Evolutionary conservation across 305 asterid species (phyloP), one percentile per base, ranked within the genome.

Genomic region (Fraxinus latifolia): DNA sequence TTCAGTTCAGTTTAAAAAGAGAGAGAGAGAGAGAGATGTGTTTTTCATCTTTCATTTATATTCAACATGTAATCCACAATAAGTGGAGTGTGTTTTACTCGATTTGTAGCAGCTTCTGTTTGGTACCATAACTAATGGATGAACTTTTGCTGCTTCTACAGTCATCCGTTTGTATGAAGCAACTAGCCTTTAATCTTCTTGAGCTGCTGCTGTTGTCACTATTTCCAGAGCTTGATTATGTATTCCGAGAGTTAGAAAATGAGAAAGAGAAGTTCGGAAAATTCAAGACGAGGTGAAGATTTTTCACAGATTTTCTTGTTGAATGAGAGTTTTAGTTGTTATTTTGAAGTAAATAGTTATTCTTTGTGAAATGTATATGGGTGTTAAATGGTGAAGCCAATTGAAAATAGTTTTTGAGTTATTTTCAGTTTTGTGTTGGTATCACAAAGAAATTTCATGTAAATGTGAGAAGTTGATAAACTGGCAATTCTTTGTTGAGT

Each of bases 151-250:
- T 82, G 62, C 67, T 31, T 80, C 84, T 84, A 27, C 98, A 96
- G 99, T 96, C 99, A 2, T 84, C 98, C 42, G 92, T 93, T 76
- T 92, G 90, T 82, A 83, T 94, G 93, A 96, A 96, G 96, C 95
- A 87, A 86, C 73, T 96, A 80, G 95, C 93, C 44, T 90, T 90
- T 55, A 97, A 91, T 81, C 90, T 96, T 82, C 92, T 96, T 9
- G 90, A 96, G 93, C 89, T 91, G 90, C 85, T 96, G 86, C 91
- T 96, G 21, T 75, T 85, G 86, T 89, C 98, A 1, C 91, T 97
- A 17, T 96, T 92, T 81, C 99, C 99, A 0, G 98, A 96, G 90
- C 92, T 96, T 77, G 94, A 89, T 74, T 12, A 74, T 65, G 91
- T 91, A 71, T 94, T 96, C 77, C 87, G 85, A 77, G 89, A 89